phyloP scores from a whole-genome alignment of 2,329 filamentous ascomycete species.

The Botrytis medusae region DNA sequence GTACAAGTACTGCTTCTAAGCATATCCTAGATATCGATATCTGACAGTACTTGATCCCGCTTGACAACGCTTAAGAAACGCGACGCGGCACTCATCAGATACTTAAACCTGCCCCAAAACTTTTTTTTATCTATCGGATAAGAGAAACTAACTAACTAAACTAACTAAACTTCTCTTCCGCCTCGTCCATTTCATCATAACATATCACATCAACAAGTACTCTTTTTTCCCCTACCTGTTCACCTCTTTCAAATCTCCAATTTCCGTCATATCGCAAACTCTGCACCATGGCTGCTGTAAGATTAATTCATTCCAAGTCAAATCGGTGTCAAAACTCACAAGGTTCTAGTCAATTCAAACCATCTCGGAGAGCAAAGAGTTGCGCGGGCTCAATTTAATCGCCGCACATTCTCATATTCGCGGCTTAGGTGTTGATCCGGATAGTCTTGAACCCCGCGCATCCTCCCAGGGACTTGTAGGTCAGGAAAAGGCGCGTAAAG shows the following conservation, averaged over 20 bases:
- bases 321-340: background rate
- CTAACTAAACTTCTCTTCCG: background rate
- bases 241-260: background rate
- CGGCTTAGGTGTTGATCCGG: conserved; percentile 87
- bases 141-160: background rate
- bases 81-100: background rate
- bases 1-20: background rate
- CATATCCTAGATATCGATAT: background rate
- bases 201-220: background rate
- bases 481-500: conserved; percentile 94
- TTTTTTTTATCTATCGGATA: background rate
- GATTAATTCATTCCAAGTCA: background rate
- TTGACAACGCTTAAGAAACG: background rate
- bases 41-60: background rate
- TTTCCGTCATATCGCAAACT: background rate
- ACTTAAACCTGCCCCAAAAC: background rate
- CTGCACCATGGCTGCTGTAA: conserved; percentile 19
- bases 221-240: background rate
- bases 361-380: conserved; percentile 92
- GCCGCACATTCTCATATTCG: conserved; percentile 98
- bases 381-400: conserved; percentile 94
- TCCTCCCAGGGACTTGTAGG: conserved; percentile 92
- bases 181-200: background rate
- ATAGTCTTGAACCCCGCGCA: conserved; percentile 82
- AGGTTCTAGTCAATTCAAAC: conserved; percentile 64